Percentiles rank a stretch among this genome's conserved stretches.
phyloP scores from a whole-genome alignment of 2,329 filamentous ascomycete genomes.

The Aspergillus sp. region DNA sequence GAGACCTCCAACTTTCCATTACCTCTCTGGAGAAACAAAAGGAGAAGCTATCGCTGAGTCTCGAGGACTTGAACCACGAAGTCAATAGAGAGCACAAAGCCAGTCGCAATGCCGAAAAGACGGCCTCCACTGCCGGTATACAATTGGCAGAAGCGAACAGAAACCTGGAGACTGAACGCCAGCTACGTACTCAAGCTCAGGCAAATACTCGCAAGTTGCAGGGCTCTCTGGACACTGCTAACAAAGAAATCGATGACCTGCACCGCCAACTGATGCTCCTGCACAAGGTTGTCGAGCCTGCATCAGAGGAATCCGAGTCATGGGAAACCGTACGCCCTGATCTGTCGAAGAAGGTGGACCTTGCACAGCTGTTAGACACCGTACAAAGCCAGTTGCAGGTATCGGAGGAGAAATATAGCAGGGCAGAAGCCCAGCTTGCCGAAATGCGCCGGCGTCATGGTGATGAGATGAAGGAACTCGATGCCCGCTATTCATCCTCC shows the following conservation, averaged over 20 bases:
- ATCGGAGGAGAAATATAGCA: slow-evolving; percentile 74
- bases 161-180: slow-evolving; percentile 84
- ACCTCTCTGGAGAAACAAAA: slow-evolving; percentile 89
- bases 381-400: slow-evolving; percentile 85
- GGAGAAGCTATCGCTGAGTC: slow-evolving; percentile 81
- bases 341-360: slow-evolving; percentile 66
- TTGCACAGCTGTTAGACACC: slow-evolving; percentile 82
- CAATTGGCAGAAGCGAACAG: slow-evolving; percentile 88
- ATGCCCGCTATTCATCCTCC: slow-evolving; percentile 60
- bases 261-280: slow-evolving; percentile 76
- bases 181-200: slow-evolving; percentile 81
- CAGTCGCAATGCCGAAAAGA: slow-evolving; percentile 86
- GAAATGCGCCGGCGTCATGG: slow-evolving; percentile 73
- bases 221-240: slow-evolving; percentile 71
- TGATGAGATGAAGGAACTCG: slow-evolving; percentile 67
- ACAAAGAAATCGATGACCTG: slow-evolving; percentile 77
- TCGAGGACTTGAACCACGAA: slow-evolving; percentile 93
- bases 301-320: slow-evolving; percentile 63
- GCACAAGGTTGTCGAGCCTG: slow-evolving; percentile 84
- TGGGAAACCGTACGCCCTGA: slow-evolving; percentile 70
- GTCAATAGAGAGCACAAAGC: slow-evolving; percentile 85
- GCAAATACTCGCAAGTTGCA: slow-evolving; percentile 81
- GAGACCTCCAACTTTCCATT: slow-evolving; percentile 78
- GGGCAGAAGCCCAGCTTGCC: slow-evolving; percentile 78
- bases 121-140: slow-evolving; percentile 72